phyloP scores from a whole-genome alignment of 1,139 yeast genomes.

The Suhomyces atakaporum region DNA sequence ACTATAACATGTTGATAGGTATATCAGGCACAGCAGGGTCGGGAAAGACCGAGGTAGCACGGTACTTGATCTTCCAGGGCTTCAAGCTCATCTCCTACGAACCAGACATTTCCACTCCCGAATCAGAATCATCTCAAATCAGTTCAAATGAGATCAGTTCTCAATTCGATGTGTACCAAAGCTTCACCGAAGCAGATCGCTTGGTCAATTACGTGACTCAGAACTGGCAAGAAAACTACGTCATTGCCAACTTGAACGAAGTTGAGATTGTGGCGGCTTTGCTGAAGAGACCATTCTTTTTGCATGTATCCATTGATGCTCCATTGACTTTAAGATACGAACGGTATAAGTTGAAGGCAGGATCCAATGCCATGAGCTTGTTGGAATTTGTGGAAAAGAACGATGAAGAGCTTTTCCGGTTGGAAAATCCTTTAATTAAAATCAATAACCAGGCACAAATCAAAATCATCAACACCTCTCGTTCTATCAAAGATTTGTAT shows the following conservation, averaged over 20 bases:
- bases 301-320: slow-evolving; percentile 80
- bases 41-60: slow-evolving; percentile 67
- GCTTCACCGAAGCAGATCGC: slow-evolving; percentile 30
- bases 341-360: slow-evolving; percentile 33
- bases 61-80: slow-evolving; percentile 59
- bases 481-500: slow-evolving; percentile 49
- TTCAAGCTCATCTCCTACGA: slow-evolving; percentile 35
- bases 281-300: slow-evolving; percentile 79
- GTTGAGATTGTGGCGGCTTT: slow-evolving; percentile 49
- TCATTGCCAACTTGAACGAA: slow-evolving; percentile 53
- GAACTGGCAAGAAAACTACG: slow-evolving; percentile 68
- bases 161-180: slow-evolving; percentile 7
- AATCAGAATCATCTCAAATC: slow-evolving; percentile 2
- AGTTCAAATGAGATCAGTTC: slow-evolving; percentile 3
- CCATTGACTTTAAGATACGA: slow-evolving; percentile 58
- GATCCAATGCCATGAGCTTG: slow-evolving; percentile 14
- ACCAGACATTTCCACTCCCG: slow-evolving; percentile 6
- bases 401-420: slow-evolving; percentile 46
- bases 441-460: slow-evolving; percentile 60
- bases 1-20: slow-evolving; percentile 85
- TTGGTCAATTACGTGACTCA: slow-evolving; percentile 66
- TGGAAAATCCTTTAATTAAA: slow-evolving; percentile 43
- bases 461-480: slow-evolving; percentile 61
- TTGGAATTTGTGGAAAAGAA: slow-evolving; percentile 49
- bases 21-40: slow-evolving; percentile 71